Evolutionary conservation across 352 stramenopile species (phyloP).

Genomic region (Phytophthora rubi): DNA sequence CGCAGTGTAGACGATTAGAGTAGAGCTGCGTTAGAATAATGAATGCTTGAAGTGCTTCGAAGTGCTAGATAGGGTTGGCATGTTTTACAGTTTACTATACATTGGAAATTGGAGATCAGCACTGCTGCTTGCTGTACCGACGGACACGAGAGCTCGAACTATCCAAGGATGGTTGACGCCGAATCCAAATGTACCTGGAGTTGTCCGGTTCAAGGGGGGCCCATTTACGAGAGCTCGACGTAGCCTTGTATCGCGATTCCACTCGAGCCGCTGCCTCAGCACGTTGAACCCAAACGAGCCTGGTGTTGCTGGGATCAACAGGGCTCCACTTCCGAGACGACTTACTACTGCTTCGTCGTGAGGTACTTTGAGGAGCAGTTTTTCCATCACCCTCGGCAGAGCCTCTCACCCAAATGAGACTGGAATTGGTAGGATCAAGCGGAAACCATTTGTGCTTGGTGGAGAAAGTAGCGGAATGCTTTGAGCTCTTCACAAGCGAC

Average conservation of each 20-base stretch:
- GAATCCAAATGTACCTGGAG: slow-evolving; percentile 23
- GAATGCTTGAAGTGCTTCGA: background rate
- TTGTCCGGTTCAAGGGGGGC: slow-evolving; percentile 19
- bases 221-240: slow-evolving; percentile 19
- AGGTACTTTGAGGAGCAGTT: slow-evolving; percentile 14
- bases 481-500: background rate
- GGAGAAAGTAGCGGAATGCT: background rate
- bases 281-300: slow-evolving; percentile 28
- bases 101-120: background rate
- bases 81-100: background rate
- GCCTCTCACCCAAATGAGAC: slow-evolving; percentile 26
- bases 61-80: background rate
- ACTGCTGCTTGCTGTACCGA: background rate
- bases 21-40: slow-evolving; percentile 1
- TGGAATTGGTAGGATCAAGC: slow-evolving; percentile 29
- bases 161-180: slow-evolving; percentile 1
- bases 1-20: background rate
- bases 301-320: slow-evolving; percentile 26
- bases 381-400: slow-evolving; percentile 10
- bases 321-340: slow-evolving; percentile 19
- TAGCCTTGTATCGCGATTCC: slow-evolving; percentile 30
- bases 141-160: slow-evolving; percentile 10
- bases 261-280: slow-evolving; percentile 16
- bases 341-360: slow-evolving; percentile 8
- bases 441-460: slow-evolving; percentile 20